Conservation (phyloP, 495 filamentous ascomycete genomes). For the Oidiodendron maius region DNA sequence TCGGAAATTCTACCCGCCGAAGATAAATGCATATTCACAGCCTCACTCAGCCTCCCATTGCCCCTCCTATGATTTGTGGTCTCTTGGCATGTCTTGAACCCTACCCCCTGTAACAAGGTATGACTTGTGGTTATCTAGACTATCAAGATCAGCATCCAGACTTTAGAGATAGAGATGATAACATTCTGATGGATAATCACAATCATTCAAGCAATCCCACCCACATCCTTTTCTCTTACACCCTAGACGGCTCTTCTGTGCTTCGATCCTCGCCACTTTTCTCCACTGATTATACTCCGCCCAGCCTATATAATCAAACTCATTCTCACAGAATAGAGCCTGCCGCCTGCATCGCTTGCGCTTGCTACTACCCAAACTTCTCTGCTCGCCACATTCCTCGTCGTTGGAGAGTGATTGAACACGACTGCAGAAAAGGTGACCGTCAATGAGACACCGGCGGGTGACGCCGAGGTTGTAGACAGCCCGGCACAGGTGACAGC, state of each 20-base stretch:
- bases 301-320: conserved; percentile 41
- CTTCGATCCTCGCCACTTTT: conserved; percentile 5
- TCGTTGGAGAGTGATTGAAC: background rate
- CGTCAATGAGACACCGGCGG: conserved; percentile 38
- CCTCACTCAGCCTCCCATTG: too few species aligned
- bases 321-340: conserved; percentile 12
- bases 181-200: conserved; percentile 40
- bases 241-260: background rate
- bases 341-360: conserved; percentile 17
- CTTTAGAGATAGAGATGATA: conserved; percentile 15
- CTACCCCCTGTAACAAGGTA: too few species aligned
- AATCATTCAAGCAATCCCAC: conserved; percentile 33
- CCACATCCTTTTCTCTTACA: background rate
- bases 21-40: too few species aligned
- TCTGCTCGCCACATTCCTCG: too few species aligned
- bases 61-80: too few species aligned
- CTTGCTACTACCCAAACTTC: too few species aligned
- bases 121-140: too few species aligned
- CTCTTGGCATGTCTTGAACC: too few species aligned
- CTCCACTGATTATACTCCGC: conserved; percentile 29
- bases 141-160: too few species aligned
- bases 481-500: conserved; percentile 33
- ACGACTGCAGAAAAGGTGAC: conserved; percentile 32
- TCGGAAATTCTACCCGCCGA: too few species aligned
- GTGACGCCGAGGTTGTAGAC: conserved; percentile 36